A percentile compares a stretch with the other conserved stretches of the same genome.
These are phyloP conservation scores for Irpex sp. DNA, from an alignment of 1,284 basidiomycete species.

Conservation along the genomic window DNA sequence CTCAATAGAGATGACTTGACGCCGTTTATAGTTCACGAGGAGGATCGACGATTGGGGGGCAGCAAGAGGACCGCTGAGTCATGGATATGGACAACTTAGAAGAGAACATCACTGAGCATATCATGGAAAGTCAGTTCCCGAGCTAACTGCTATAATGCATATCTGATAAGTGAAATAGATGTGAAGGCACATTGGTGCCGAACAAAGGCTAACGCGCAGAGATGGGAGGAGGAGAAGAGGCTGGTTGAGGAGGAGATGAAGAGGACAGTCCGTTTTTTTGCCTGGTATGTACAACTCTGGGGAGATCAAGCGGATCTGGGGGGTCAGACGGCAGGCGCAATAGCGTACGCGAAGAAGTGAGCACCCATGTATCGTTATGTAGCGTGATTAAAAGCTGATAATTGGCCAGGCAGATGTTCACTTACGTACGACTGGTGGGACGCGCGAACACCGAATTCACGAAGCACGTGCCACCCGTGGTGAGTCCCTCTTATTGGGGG, in stretches of 20 bases:
- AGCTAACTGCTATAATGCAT: neutral
- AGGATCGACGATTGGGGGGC: conserved; percentile 2
- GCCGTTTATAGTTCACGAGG: conserved; percentile 5
- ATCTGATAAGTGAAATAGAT: neutral
- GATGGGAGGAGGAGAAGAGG: conserved; percentile 2
- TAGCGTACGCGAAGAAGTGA: neutral
- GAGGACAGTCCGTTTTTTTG: neutral
- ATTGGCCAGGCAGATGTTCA: neutral
- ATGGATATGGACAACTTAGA: conserved; percentile 14
- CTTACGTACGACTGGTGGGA: neutral
- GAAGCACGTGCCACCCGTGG: neutral
- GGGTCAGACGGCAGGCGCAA: neutral
- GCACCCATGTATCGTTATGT: neutral
- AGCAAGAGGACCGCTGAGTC: conserved; percentile 6
- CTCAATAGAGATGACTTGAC: conserved; percentile 3
- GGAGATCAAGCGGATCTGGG: neutral
- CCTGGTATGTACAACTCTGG: neutral
- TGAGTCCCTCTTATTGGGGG: neutral
- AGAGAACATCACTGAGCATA: conserved; percentile 1
- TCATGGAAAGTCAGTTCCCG: conserved; percentile 5
- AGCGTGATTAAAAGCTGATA: neutral
- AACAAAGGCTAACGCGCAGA: neutral
- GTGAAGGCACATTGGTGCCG: conserved; percentile 2
- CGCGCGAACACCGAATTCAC: neutral
- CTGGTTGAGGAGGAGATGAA: conserved; percentile 5